Evolutionary conservation across 2,329 filamentous ascomycete genomes (phyloP), one percentile per base, ranked within the genome.

Genomic region (Colletotrichum nymphaeae): DNA sequence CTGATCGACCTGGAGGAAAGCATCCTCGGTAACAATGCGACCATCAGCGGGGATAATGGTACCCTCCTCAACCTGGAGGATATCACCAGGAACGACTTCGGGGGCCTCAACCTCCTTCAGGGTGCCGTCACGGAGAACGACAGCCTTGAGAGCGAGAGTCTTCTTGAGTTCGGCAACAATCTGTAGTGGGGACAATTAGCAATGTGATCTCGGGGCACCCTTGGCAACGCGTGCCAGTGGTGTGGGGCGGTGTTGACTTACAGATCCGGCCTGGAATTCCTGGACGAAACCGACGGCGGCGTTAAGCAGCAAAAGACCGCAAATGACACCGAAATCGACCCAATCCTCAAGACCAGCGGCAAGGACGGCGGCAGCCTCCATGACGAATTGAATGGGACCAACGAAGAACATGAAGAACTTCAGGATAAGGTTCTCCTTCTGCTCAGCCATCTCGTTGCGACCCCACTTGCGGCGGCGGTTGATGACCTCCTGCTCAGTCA

Each of bases 301-400:
- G 86, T 97, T 97, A 76, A 97, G 93, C 76, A 97, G 82, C 11
- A 97, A 89, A 63, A 97, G 88, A 80, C 86, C 94, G 83, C 93
- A 95, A 78, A 97, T 97, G 80, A 97, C 94, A 88, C 94, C 95
- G 80, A 97, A 96, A 86, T 97, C 95, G 76, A 97, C 93, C 95
- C 95, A 97, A 79, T 97, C 93, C 84, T 93, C 84, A 55, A 97
- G 90, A 91, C 93, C 94, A 75, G 93, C 94, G 81, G 95, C 94
- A 72, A 97, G 89, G 80, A 95, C 87, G 77, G 93, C 93, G 75
- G 94, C 93, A 84, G 91, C 89, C 91, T 96, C 94, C 95, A 97
- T 97, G 81, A 97, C 95, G 84, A 96, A 96, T 83, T 97, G 95
- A 77, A 97, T 96, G 28, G 95, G 95, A 77, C 95, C 95, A 69